phyloP scores from a whole-genome alignment of 352 stramenopile genomes.

The Phytophthora capsici region DNA sequence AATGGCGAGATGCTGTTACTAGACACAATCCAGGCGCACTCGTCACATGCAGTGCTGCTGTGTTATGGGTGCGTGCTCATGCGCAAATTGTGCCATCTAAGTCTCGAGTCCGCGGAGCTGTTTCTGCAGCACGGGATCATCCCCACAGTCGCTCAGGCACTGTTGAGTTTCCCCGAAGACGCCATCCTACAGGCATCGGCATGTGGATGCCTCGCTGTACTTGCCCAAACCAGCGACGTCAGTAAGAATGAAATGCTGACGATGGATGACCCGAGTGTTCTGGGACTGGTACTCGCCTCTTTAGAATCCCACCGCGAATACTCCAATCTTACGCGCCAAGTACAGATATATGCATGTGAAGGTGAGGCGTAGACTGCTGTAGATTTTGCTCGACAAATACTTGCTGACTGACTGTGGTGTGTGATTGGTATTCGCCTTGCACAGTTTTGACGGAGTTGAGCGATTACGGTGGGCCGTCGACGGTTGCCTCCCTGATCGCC shows the following conservation, averaged over 20 bases:
- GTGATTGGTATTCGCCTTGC: not conserved
- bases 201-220: conserved; percentile 63
- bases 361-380: conserved; percentile 30
- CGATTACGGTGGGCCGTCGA: conserved; percentile 55
- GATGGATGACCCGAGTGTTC: conserved; percentile 44
- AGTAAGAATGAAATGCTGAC: conserved; percentile 71
- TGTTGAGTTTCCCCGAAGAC: conserved; percentile 67
- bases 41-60: conserved; percentile 68
- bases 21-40: conserved; percentile 61
- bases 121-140: conserved; percentile 74
- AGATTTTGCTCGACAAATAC: not conserved
- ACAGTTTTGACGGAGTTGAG: conserved; percentile 69
- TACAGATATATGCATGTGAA: conserved; percentile 85
- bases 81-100: conserved; percentile 78
- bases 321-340: conserved; percentile 77
- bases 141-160: conserved; percentile 47
- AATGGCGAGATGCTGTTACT: conserved; percentile 62
- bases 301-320: conserved; percentile 67
- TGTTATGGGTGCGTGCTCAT: conserved; percentile 81
- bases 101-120: conserved; percentile 61
- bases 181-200: conserved; percentile 73
- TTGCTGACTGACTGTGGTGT: conserved; percentile 3
- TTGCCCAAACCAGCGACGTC: conserved; percentile 62
- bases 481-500: conserved; percentile 41
- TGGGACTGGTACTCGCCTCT: conserved; percentile 52